A percentile compares a stretch with the other conserved stretches of the same genome.
phyloP scores from a whole-genome alignment of 306 rosid species.

The Quercus cerris region DNA sequence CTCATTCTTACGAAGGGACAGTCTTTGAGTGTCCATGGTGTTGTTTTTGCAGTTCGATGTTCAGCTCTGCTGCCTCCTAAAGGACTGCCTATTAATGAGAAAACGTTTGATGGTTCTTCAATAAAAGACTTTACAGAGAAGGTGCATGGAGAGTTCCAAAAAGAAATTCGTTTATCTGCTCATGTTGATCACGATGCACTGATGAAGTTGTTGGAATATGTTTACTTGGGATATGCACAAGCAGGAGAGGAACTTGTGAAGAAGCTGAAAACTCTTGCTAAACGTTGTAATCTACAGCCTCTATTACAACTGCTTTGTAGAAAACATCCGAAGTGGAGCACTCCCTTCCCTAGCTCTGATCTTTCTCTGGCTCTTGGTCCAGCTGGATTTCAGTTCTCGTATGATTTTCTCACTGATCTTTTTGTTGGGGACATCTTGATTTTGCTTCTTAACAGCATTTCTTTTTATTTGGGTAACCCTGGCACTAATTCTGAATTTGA shows the following conservation, averaged over 20 bases:
- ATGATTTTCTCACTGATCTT: constrained; percentile 40
- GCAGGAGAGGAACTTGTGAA: constrained; percentile 53
- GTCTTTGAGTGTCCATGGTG: constrained; percentile 63
- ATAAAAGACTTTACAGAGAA: constrained; percentile 14
- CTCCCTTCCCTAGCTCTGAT: constrained; percentile 49
- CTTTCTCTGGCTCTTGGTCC: constrained; percentile 60
- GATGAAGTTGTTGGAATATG: constrained; percentile 63
- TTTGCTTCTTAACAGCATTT: constrained; percentile 18
- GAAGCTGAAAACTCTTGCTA: constrained; percentile 72
- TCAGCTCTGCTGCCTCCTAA: constrained; percentile 65
- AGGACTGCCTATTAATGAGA: constrained; percentile 17
- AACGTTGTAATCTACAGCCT: constrained; percentile 59
- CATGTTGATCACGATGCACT: constrained; percentile 64
- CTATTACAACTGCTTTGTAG: constrained; percentile 58
- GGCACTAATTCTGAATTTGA: constrained; percentile 3
- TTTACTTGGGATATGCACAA: constrained; percentile 57
- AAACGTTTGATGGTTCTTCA: constrained; percentile 18
- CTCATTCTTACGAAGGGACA: constrained; percentile 50
- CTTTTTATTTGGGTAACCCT: not conserved
- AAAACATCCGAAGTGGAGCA: constrained; percentile 72
- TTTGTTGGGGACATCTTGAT: constrained; percentile 11
- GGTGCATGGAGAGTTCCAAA: constrained; percentile 18
- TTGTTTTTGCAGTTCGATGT: constrained; percentile 67
- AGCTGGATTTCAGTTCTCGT: constrained; percentile 64
- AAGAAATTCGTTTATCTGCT: constrained; percentile 62